Percentiles rank a stretch among this genome's conserved stretches.
These are phyloP conservation scores for Emmonsia crescens DNA, from an alignment of 2,329 filamentous ascomycete genomes.

Conservation along the genomic window DNA sequence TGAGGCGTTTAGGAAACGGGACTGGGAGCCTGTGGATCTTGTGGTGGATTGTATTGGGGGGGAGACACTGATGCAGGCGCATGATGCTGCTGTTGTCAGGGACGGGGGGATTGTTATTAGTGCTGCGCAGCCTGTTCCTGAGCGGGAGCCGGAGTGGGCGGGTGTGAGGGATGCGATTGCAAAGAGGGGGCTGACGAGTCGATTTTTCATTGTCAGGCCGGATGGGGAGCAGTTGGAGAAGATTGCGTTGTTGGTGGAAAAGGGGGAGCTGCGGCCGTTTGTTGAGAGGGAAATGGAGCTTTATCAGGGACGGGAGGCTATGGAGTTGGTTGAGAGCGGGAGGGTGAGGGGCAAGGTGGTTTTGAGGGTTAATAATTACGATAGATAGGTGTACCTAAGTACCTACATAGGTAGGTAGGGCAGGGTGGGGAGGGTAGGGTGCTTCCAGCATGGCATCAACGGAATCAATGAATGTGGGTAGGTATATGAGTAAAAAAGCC, in stretches of 20 bases:
- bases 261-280: constrained; percentile 23
- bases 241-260: constrained; percentile 27
- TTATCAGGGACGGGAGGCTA: constrained; percentile 23
- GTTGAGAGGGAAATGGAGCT: constrained; percentile 26
- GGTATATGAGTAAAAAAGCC: neutral
- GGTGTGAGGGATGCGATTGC: constrained; percentile 3
- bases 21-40: constrained; percentile 29
- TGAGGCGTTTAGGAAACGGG: constrained; percentile 20
- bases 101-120: constrained; percentile 26
- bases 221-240: constrained; percentile 24
- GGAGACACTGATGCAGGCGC: constrained; percentile 24
- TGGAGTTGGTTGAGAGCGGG: constrained; percentile 23
- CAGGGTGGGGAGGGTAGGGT: neutral
- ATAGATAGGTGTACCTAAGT: neutral
- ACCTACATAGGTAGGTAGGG: neutral
- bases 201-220: constrained; percentile 29
- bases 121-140: constrained; percentile 19
- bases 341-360: constrained; percentile 24
- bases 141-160: constrained; percentile 8
- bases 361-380: constrained; percentile 20
- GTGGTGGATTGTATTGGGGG: constrained; percentile 31
- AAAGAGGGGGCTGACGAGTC: constrained; percentile 15
- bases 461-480: constrained; percentile 5
- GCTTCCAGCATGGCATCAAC: neutral
- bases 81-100: constrained; percentile 24